phyloP scores from a whole-genome alignment of 345 rosid genomes.

The Reutealis trisperma region DNA sequence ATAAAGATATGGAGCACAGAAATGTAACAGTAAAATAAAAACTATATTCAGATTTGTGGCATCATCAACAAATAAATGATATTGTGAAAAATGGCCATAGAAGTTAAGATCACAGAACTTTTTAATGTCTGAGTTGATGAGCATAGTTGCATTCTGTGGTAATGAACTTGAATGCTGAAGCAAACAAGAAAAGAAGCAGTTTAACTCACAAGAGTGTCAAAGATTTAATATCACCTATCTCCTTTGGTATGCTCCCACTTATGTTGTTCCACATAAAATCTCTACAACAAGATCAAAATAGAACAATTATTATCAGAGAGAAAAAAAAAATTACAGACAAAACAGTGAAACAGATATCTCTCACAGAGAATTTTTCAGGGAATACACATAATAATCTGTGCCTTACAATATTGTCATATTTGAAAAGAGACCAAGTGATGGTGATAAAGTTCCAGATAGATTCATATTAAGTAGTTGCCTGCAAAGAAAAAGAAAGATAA shows the following conservation, averaged over 20 bases:
- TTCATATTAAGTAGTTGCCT: slow-evolving; percentile 82
- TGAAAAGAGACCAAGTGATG: slow-evolving; percentile 71
- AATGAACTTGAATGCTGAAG: neutral
- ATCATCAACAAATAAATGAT: neutral
- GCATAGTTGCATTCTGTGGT: neutral
- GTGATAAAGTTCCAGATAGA: slow-evolving; percentile 78
- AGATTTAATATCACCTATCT: slow-evolving; percentile 77
- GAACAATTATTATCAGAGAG: slow-evolving; percentile 18
- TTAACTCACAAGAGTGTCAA: slow-evolving; percentile 78
- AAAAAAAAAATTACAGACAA: neutral
- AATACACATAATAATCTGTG: neutral
- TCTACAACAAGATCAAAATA: slow-evolving; percentile 42
- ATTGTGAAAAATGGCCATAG: neutral
- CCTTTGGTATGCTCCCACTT: slow-evolving; percentile 82
- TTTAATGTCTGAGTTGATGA: neutral
- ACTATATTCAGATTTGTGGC: neutral
- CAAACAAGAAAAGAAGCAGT: slow-evolving; percentile 10
- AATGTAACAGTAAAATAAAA: neutral
- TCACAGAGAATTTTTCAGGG: neutral
- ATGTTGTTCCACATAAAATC: slow-evolving; percentile 96
- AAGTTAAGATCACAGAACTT: neutral
- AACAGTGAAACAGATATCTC: neutral
- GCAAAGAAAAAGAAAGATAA: slow-evolving; percentile 24
- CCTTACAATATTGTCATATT: slow-evolving; percentile 66
- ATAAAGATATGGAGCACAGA: neutral